A percentile compares a stretch with the other conserved stretches of the same genome.
Evolutionary conservation across 2,329 filamentous ascomycete genomes (phyloP).

Genomic region (Arthrobotrys iridis): DNA sequence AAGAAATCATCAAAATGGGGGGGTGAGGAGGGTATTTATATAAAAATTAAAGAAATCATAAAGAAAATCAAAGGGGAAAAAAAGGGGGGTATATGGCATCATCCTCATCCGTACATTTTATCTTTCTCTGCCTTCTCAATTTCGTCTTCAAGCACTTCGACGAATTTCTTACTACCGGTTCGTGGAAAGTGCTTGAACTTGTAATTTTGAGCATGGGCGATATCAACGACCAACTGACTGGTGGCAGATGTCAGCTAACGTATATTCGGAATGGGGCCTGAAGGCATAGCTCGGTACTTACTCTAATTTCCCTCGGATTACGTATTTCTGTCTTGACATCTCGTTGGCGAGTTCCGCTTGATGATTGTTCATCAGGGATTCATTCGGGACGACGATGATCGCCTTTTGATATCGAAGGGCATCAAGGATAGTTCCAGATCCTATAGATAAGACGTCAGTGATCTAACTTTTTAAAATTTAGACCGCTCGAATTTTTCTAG

Average conservation of each 20-base stretch:
- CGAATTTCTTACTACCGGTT: constrained; percentile 60
- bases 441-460: constrained; percentile 63
- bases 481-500: neutral
- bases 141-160: constrained; percentile 61
- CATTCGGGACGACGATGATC: constrained; percentile 90
- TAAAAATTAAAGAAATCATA: neutral
- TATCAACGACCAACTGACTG: constrained; percentile 35
- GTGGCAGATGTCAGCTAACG: neutral
- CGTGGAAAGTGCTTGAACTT: constrained; percentile 56
- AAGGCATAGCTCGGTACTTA: no score
- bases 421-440: constrained; percentile 88
- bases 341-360: constrained; percentile 85
- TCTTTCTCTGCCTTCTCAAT: constrained; percentile 56
- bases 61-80: neutral
- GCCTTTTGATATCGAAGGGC: constrained; percentile 77
- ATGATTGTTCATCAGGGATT: constrained; percentile 83
- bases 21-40: neutral
- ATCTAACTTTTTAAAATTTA: neutral
- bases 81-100: neutral
- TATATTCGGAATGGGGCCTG: neutral
- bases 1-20: neutral
- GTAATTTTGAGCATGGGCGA: constrained; percentile 41
- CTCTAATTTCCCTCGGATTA: constrained; percentile 75
- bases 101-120: constrained; percentile 50
- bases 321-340: constrained; percentile 78